Base-by-base conservation (phyloP, 352 stramenopile species). In the Phytopythium helicoides region DNA sequence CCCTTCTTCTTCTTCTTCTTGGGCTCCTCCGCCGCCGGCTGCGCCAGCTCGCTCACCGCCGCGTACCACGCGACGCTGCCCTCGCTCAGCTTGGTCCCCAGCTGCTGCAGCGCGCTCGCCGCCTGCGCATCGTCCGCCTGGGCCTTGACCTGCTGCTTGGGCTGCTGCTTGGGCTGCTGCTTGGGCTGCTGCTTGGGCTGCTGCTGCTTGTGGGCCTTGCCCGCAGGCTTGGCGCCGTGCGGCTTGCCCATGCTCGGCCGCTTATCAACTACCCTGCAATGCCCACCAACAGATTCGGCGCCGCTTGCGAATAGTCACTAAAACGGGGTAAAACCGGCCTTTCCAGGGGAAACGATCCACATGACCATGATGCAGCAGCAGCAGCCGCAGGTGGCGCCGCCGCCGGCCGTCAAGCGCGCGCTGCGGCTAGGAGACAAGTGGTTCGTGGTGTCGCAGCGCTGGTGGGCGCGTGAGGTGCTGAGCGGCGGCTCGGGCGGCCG, bases 391-490 rank as follows among this genome's bases (percentile, higher is more conserved):
- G n/a, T n/a, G n/a, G n/a, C n/a, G n/a, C n/a, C n/a, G n/a, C n/a
- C n/a, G n/a, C n/a, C n/a, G n/a, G n/a, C n/a, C n/a, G n/a, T n/a
- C n/a, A n/a, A n/a, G n/a, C n/a, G n/a, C n/a, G n/a, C 47, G 22
- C 62, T 86, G 49, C 60, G 52, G 12, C 59, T 76, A 12, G 76
- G 79, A 45, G 72, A 84, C 47, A 33, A 52, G 23, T 89, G 79
- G 79, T 89, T 76, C 63, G 45, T 87, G 35, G 73, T 89, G 23
- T 68, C 69, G 11, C 49, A 47, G 31, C 44, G 48, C 23, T 89
- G 79, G 79, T 89, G 79, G 79, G 46, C 64, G 26, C 49, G 60
- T 37, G 54, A 74, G 11, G 62, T 85, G n/a, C n/a, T n/a, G n/a
- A n/a, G n/a, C n/a, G n/a, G n/a, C 12, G 23, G 59, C 25, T 36